These are phyloP conservation scores for Fusarium nodosum DNA, from an alignment of 2,329 filamentous ascomycete genomes.

Conservation along the genomic window DNA sequence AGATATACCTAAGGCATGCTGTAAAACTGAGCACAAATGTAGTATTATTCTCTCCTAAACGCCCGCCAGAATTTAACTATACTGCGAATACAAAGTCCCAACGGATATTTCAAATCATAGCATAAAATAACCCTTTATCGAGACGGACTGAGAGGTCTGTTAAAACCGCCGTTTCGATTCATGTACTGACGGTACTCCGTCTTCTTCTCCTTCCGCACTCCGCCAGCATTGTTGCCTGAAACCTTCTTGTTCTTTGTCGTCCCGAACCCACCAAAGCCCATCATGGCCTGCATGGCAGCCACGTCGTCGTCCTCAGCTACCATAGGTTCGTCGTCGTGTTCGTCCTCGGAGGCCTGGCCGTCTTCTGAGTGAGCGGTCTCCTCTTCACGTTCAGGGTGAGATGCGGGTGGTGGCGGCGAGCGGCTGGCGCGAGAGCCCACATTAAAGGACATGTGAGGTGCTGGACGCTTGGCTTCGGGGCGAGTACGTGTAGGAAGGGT, in stretches of 20 bases:
- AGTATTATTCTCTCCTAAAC: constrained; percentile 1
- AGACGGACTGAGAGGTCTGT: constrained; percentile 77
- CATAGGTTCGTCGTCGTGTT: constrained; percentile 43
- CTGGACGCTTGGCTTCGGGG: constrained; percentile 37
- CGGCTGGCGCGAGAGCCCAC: constrained; percentile 50
- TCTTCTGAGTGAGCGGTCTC: constrained; percentile 33
- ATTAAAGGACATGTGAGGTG: constrained; percentile 55
- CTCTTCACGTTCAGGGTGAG: constrained; percentile 24
- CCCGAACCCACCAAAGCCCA: constrained; percentile 91
- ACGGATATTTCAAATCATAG: constrained; percentile 14
- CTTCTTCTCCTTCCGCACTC: constrained; percentile 91
- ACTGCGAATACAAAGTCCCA: not conserved
- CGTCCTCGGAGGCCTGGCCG: constrained; percentile 29
- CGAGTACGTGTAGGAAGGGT: constrained; percentile 55
- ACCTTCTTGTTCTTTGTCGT: constrained; percentile 92
- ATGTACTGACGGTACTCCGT: constrained; percentile 97
- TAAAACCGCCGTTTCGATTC: constrained; percentile 86
- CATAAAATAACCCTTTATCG: constrained; percentile 49
- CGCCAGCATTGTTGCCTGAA: constrained; percentile 86
- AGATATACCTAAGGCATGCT: too few relatives aligned
- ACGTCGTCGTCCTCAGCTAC: constrained; percentile 72
- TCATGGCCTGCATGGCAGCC: constrained; percentile 82
- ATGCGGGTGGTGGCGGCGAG: constrained; percentile 39
- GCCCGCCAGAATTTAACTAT: not conserved
- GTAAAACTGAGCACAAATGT: not conserved